phyloP scores from a whole-genome alignment of 2,329 filamentous ascomycete genomes.

The Cytospora mali region DNA sequence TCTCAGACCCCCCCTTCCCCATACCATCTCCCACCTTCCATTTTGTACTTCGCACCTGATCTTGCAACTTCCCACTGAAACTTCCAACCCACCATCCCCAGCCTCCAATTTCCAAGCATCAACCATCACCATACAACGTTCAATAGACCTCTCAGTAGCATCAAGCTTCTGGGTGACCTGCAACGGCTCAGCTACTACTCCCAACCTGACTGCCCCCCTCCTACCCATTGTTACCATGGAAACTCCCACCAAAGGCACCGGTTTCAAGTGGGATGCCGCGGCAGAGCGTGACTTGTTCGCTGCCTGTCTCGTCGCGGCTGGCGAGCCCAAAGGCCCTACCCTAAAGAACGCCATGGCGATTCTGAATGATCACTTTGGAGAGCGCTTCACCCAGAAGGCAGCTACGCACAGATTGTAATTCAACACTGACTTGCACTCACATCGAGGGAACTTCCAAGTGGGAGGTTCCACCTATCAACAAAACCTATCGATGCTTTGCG shows the following conservation, averaged over 20 bases:
- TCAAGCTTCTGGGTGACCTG: neutral
- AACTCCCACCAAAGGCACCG: conserved; percentile 19
- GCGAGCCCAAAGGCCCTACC: conserved; percentile 32
- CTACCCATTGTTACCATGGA: conserved; percentile 15
- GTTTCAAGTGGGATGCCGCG: conserved; percentile 35
- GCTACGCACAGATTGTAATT: conserved; percentile 24
- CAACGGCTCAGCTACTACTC: neutral
- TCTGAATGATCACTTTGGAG: conserved; percentile 28
- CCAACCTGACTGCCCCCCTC: neutral
- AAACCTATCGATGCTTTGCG: neutral
- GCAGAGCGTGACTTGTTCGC: conserved; percentile 37
- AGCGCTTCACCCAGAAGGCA: conserved; percentile 20
- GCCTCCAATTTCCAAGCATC: conserved; percentile 4
- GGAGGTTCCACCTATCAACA: neutral
- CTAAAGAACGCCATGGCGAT: conserved; percentile 32
- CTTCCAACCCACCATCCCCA: conserved; percentile 2
- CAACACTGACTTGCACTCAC: neutral
- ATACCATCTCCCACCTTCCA: neutral
- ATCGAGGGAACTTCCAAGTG: conserved; percentile 1
- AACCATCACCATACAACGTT: neutral
- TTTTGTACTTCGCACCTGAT: neutral
- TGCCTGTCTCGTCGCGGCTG: conserved; percentile 31
- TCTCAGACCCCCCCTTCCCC: neutral
- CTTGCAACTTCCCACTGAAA: neutral
- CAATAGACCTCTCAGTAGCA: neutral